Conservation (phyloP, 345 rosid species). For the Populus euphratica region DNA sequence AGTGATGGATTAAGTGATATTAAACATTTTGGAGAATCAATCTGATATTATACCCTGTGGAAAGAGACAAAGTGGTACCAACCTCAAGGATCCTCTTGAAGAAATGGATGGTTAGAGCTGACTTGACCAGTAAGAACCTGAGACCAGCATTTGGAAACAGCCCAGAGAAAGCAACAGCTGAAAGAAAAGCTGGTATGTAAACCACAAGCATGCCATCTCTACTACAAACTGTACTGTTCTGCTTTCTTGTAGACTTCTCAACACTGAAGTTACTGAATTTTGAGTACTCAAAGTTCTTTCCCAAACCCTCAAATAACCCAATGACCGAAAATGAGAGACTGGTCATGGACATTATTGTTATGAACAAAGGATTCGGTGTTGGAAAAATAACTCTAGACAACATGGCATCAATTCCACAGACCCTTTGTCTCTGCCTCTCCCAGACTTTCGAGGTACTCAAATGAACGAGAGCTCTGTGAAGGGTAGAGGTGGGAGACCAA, state of each 20-base stretch:
- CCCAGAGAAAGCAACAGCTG: conserved; percentile 46
- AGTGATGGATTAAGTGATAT: too few species aligned
- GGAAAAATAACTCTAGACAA: conserved; percentile 23
- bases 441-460: too few species aligned
- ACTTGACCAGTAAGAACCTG: conserved; percentile 47
- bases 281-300: conserved; percentile 52
- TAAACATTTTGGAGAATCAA: too few species aligned
- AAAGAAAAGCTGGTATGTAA: conserved; percentile 60
- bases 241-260: neutral
- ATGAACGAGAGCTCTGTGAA: too few species aligned
- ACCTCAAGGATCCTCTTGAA: conserved; percentile 64
- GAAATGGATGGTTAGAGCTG: conserved; percentile 65
- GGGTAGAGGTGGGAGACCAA: too few species aligned
- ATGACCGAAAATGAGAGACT: conserved; percentile 21
- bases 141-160: conserved; percentile 36
- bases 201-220: conserved; percentile 53
- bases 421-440: too few species aligned
- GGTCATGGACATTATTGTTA: conserved; percentile 32
- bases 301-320: conserved; percentile 41
- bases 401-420: too few species aligned
- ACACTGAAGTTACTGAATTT: conserved; percentile 36
- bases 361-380: conserved; percentile 33
- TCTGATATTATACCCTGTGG: too few species aligned
- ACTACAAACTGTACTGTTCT: conserved; percentile 34
- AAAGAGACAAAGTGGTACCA: neutral